Base-by-base conservation (phyloP, 495 filamentous ascomycete genomes). In the Tuber magnatum region DNA sequence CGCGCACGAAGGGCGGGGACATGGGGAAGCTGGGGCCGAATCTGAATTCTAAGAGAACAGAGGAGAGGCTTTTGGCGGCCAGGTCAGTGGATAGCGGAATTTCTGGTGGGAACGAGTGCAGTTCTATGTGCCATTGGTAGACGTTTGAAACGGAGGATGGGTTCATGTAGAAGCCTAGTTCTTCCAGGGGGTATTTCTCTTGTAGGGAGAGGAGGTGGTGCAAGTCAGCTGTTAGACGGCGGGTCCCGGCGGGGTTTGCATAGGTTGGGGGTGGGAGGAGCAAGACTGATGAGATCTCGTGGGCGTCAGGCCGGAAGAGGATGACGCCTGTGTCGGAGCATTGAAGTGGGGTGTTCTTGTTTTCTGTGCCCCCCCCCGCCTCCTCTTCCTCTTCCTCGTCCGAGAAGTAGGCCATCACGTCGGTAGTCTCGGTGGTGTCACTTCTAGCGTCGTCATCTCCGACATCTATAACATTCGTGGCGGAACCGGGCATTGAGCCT, bases 91-190 rank as follows among this genome's bases (percentile, higher is more conserved):
- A 91, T 4, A 97, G 85, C 0, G 91, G 93, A 1, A 94, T 85
- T 3, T 81, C 74, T 0, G 85, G 79, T 20, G 93, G 90, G 80
- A 97, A 97, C 70, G 89, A 92, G 83, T 97, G 94, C 0, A 97
- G 84, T 82, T 97, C 92, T 3, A 97, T 90, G 77, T 97, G 94
- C 93, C 94, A 97, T 83, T 97, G 94, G 81, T 94, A 97, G 56
- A 94, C 85, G 81, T 94, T 97, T 10, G 83, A 84, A 74, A 90
- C 83, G 18, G 86, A 81, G 20, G 85, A 84, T 6, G 84, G 83
- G 40, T 76, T 81, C 75, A 97, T 89, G 82, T 93, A 94, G 92
- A 94, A 97, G 24, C 94, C 94, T 0, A 97, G 87, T 76, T 93
- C 88, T 76, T 91, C 87, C 9, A 90, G 84, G 2, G 90, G 87